Percentiles rank a stretch among this genome's conserved stretches.
phyloP scores from a whole-genome alignment of 1,139 yeast species.

The Hansenula lynferdii region DNA sequence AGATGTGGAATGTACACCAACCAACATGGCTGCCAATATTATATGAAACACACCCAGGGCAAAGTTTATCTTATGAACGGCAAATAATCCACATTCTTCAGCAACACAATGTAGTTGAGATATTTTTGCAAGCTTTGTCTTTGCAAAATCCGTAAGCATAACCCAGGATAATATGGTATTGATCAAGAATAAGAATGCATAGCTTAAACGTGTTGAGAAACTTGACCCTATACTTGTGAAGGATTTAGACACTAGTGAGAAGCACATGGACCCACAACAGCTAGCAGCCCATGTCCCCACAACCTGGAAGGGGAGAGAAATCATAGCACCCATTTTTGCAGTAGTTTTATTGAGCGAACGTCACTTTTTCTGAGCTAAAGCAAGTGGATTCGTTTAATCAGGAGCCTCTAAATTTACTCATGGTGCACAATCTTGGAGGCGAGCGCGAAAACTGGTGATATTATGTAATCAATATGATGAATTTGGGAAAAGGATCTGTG shows the following conservation, averaged over 20 bases:
- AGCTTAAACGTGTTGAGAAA: constrained; percentile 76
- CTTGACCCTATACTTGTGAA: constrained; percentile 40
- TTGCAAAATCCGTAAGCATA: constrained; percentile 78
- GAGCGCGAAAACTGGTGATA: too few relatives aligned
- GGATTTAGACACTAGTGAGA: constrained; percentile 59
- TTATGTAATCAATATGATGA: too few relatives aligned
- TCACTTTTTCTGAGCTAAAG: too few relatives aligned
- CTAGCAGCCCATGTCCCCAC: constrained; percentile 72
- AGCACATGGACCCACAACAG: constrained; percentile 81
- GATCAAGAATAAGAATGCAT: constrained; percentile 71
- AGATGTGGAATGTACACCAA: constrained; percentile 72
- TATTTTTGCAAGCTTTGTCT: constrained; percentile 68
- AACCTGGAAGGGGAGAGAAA: constrained; percentile 58
- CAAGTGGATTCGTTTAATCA: too few relatives aligned
- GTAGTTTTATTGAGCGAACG: too few relatives aligned
- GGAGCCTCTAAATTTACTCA: too few relatives aligned
- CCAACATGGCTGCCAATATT: constrained; percentile 57
- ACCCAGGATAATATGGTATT: constrained; percentile 90
- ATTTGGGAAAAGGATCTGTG: too few relatives aligned
- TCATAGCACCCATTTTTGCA: constrained; percentile 74
- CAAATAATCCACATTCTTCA: constrained; percentile 89
- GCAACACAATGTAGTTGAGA: constrained; percentile 75
- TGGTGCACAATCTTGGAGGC: too few relatives aligned
- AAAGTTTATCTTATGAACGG: constrained; percentile 86
- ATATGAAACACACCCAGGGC: constrained; percentile 83